Conservation (phyloP, 2,329 filamentous ascomycete species). For the Paraconiothyrium brasiliense region DNA sequence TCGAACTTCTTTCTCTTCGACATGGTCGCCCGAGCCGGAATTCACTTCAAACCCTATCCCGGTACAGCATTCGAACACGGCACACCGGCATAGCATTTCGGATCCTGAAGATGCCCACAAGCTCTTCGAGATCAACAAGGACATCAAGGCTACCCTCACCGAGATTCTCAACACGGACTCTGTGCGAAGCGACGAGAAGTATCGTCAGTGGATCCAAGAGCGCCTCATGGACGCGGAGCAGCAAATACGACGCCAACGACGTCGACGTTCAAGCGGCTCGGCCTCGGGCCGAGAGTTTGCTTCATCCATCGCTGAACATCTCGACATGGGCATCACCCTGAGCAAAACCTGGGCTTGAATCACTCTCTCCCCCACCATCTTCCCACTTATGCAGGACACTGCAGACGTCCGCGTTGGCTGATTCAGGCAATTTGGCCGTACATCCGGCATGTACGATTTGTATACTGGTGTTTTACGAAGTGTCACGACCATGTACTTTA, state of each 20-base stretch:
- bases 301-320: conserved; percentile 46
- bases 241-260: conserved; percentile 57
- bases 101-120: conserved; percentile 54
- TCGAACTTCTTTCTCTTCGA: conserved; percentile 23
- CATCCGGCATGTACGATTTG: not conserved
- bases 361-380: not conserved
- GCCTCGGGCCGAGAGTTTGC: conserved; percentile 47
- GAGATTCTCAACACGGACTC: conserved; percentile 63
- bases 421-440: not conserved
- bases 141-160: conserved; percentile 64
- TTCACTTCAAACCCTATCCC: conserved; percentile 37
- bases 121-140: conserved; percentile 60
- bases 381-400: conserved; percentile 2
- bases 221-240: conserved; percentile 64
- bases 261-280: conserved; percentile 47
- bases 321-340: conserved; percentile 39
- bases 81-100: conserved; percentile 35
- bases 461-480: conserved; percentile 6
- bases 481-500: conserved; percentile 16
- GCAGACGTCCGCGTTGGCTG: conserved; percentile 1
- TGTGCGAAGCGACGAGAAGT: conserved; percentile 57
- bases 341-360: conserved; percentile 40
- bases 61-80: conserved; percentile 25
- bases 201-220: conserved; percentile 61
- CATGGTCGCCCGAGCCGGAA: conserved; percentile 28